phyloP scores from a whole-genome alignment of 2,329 filamentous ascomycete genomes.

The Stachybotrys chartarum region DNA sequence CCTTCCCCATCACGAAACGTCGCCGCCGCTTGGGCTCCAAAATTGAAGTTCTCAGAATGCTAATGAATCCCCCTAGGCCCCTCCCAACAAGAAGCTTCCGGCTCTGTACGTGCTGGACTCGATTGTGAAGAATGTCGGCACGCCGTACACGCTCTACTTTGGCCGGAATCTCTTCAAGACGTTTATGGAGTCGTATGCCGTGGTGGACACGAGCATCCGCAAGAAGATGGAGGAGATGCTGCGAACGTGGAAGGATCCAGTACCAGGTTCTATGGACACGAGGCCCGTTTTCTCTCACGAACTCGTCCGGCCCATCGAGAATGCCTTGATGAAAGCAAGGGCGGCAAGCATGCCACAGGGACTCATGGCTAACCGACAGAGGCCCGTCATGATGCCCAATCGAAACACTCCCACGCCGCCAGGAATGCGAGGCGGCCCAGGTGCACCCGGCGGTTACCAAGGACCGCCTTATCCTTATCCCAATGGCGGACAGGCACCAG shows the following conservation, averaged over 20 bases:
- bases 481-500: constrained; percentile 20
- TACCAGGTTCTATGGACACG: constrained; percentile 88
- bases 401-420: constrained; percentile 72
- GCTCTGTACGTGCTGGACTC: constrained; percentile 98
- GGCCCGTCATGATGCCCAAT: constrained; percentile 49
- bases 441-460: constrained; percentile 14
- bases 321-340: constrained; percentile 78
- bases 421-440: constrained; percentile 24
- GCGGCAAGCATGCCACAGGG: constrained; percentile 51
- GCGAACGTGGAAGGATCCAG: constrained; percentile 95
- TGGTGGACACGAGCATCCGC: constrained; percentile 76
- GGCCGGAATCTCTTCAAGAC: constrained; percentile 86
- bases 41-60: background rate
- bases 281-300: constrained; percentile 86
- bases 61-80: constrained; percentile 50
- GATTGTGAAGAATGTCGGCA: constrained; percentile 97
- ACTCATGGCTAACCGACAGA: constrained; percentile 36
- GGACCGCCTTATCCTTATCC: constrained; percentile 18
- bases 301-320: constrained; percentile 85
- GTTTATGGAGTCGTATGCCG: constrained; percentile 93
- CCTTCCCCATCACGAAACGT: background rate
- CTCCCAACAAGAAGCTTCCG: constrained; percentile 82
- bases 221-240: constrained; percentile 96
- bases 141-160: constrained; percentile 93
- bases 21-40: background rate